These are phyloP conservation scores for Mortierella alpina DNA, from an alignment of 192 early-diverging fungal species.

Conservation along the genomic window DNA sequence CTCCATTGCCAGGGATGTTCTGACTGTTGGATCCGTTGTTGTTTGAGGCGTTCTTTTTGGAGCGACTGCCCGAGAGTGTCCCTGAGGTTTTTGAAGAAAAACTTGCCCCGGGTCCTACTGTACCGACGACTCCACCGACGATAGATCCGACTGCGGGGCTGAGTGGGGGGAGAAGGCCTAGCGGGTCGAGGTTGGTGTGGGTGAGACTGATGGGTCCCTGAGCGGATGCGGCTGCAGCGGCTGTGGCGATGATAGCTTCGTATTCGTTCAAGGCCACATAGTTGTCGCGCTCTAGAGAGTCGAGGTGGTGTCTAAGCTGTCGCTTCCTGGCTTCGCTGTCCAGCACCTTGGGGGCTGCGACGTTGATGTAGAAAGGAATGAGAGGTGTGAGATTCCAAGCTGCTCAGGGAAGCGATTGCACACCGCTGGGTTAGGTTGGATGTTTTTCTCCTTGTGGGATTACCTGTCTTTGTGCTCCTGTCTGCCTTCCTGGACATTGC, in stretches of 20 bases:
- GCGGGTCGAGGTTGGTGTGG: conserved; percentile 41
- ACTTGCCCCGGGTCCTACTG: conserved; percentile 29
- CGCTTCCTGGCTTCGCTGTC: conserved; percentile 35
- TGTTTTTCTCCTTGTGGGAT: too few species aligned
- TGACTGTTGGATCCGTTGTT: not conserved
- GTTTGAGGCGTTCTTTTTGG: conserved; percentile 17
- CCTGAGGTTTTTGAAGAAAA: conserved; percentile 10
- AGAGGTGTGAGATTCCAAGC: not conserved
- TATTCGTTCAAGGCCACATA: conserved; percentile 62
- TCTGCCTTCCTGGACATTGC: conserved; percentile 50
- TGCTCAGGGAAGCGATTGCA: not conserved
- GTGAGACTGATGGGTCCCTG: conserved; percentile 45
- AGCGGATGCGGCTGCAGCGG: conserved; percentile 50
- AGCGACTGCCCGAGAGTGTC: conserved; percentile 29
- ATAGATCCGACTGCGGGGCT: conserved; percentile 36
- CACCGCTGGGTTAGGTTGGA: not conserved
- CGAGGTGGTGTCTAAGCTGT: conserved; percentile 58
- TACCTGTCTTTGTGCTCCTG: conserved; percentile 32
- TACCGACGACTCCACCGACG: conserved; percentile 42
- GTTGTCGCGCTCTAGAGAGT: conserved; percentile 66
- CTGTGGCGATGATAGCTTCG: conserved; percentile 60
- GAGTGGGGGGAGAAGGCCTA: conserved; percentile 34
- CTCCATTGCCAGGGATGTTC: not conserved
- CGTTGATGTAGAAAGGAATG: not conserved
- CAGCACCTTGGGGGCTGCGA: conserved; percentile 36